Percentiles rank a stretch among this genome's conserved stretches.
Evolutionary conservation across 2,329 filamentous ascomycete genomes (phyloP).

Genomic region (Aspergillus awamori): DNA sequence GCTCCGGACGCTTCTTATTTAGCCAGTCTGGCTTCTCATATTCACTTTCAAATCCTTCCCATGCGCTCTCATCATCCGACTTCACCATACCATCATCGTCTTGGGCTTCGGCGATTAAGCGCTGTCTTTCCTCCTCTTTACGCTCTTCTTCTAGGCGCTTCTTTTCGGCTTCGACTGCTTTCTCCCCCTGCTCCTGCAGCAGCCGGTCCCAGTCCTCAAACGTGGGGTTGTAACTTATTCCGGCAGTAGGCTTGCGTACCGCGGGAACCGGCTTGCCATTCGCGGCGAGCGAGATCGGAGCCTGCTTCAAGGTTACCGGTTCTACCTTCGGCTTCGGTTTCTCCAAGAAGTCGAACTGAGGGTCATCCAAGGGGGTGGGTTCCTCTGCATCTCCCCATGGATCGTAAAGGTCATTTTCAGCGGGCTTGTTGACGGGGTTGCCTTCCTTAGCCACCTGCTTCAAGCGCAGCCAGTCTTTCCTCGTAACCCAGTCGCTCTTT

Average conservation of each 20-base stretch:
- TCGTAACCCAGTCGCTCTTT: constrained; percentile 76
- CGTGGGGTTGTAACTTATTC: constrained; percentile 88
- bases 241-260: constrained; percentile 75
- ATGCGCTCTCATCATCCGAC: constrained; percentile 87
- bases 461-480: constrained; percentile 79
- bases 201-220: constrained; percentile 84
- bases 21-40: constrained; percentile 68
- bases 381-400: constrained; percentile 68
- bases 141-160: constrained; percentile 69
- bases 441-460: constrained; percentile 75
- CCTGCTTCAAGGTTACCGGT: constrained; percentile 73
- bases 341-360: constrained; percentile 67
- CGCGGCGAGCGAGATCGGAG: constrained; percentile 79
- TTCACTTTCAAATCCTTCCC: constrained; percentile 86
- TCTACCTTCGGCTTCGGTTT: constrained; percentile 67
- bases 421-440: constrained; percentile 53
- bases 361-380: constrained; percentile 48
- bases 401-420: constrained; percentile 68
- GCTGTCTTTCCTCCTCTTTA: constrained; percentile 67
- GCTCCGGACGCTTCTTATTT: constrained; percentile 73
- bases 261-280: constrained; percentile 78
- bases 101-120: constrained; percentile 72
- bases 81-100: constrained; percentile 73
- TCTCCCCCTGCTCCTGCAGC: constrained; percentile 72
- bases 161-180: constrained; percentile 77